These are phyloP conservation scores for Metrosideros polymorpha DNA, from an alignment of 441 rosid genomes.

Conservation along the genomic window DNA sequence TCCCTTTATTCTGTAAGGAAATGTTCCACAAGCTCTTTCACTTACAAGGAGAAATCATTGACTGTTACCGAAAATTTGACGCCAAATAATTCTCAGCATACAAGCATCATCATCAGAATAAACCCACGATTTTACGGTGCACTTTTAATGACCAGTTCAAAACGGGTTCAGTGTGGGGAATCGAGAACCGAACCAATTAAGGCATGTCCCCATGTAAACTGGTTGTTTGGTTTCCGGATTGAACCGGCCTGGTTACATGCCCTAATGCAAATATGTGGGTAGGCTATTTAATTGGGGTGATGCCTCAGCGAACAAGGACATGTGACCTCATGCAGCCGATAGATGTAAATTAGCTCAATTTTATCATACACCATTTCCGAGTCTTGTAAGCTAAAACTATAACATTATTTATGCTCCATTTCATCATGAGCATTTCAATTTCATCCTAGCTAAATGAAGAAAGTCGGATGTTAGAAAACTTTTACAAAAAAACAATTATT, in stretches of 20 bases:
- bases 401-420: neutral
- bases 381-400: fast-evolving
- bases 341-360: neutral
- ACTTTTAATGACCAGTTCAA: neutral
- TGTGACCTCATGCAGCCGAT: fast-evolving
- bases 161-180: neutral
- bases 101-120: neutral
- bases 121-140: neutral
- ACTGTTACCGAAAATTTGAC: neutral
- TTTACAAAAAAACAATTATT: neutral
- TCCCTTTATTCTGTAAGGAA: neutral
- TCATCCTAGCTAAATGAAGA: neutral
- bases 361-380: neutral
- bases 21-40: neutral
- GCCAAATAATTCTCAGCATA: neutral
- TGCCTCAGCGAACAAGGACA: neutral
- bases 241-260: neutral
- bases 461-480: neutral
- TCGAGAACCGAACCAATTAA: neutral
- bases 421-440: fast-evolving
- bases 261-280: neutral
- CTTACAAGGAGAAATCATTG: neutral
- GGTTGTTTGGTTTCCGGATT: neutral
- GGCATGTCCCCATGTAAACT: neutral
- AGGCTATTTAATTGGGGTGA: neutral